Percentiles rank a stretch among this genome's conserved stretches.
phyloP scores from a whole-genome alignment of 2,329 filamentous ascomycete genomes.

The Tolypocladium ovalisporum region DNA sequence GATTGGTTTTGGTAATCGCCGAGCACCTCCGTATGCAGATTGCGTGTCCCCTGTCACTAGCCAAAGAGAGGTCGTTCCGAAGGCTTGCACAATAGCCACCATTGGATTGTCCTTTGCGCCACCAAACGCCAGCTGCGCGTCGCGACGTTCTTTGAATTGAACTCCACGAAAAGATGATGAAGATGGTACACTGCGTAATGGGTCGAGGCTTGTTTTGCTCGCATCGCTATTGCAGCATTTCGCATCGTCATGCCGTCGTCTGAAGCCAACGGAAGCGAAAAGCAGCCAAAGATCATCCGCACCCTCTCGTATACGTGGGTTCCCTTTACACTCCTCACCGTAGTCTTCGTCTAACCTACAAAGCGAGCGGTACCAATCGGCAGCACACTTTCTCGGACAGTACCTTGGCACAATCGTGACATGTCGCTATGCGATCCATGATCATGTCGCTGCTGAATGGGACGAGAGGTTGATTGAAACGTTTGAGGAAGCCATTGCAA shows the following conservation, averaged over 20 bases:
- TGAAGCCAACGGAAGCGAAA: too few relatives aligned
- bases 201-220: background rate
- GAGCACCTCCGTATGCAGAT: too few relatives aligned
- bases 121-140: background rate
- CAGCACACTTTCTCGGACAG: background rate
- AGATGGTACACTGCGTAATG: background rate
- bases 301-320: background rate
- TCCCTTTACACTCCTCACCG: background rate
- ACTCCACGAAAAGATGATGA: background rate
- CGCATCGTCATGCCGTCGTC: background rate
- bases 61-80: too few relatives aligned
- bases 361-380: background rate
- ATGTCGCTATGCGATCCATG: constrained; percentile 6
- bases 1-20: too few relatives aligned
- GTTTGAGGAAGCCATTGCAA: background rate
- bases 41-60: too few relatives aligned
- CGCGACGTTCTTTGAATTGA: background rate
- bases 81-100: too few relatives aligned
- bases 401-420: constrained; percentile 3
- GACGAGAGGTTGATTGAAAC: background rate
- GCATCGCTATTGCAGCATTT: background rate
- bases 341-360: background rate
- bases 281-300: background rate
- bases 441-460: background rate
- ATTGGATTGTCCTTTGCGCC: background rate